Conservation (phyloP, 129 eudicot species). For the Heracleum sosnowskyi region DNA sequence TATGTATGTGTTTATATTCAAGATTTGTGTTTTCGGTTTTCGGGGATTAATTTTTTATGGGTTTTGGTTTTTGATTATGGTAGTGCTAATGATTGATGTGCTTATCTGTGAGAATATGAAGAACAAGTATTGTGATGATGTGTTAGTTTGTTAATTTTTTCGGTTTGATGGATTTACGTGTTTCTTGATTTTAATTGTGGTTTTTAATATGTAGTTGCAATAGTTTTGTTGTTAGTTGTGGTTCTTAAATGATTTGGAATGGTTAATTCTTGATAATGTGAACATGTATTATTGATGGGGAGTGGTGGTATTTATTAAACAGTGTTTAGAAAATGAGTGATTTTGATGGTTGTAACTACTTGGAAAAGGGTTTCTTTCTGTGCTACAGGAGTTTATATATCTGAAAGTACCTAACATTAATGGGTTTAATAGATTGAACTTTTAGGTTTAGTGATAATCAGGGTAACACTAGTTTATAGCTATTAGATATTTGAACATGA, state of each 20-base stretch:
- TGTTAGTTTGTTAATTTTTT: background rate
- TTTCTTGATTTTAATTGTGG: background rate
- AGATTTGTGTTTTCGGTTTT: background rate
- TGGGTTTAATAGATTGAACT: background rate
- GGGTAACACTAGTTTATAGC: background rate
- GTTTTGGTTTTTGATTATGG: background rate
- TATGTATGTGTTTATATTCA: background rate
- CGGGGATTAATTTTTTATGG: background rate
- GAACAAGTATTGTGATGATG: background rate
- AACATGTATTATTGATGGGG: background rate
- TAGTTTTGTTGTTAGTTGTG: background rate
- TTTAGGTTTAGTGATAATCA: background rate
- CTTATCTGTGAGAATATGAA: background rate
- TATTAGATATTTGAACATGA: background rate
- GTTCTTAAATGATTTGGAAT: background rate
- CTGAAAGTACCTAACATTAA: background rate
- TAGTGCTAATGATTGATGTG: background rate
- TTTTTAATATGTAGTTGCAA: background rate
- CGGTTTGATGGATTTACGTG: background rate
- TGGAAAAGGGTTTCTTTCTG: background rate
- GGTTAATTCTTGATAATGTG: background rate
- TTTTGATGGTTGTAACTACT: background rate
- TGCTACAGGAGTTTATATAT: background rate
- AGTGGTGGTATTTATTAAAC: background rate
- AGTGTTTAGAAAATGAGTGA: background rate